Conservation (phyloP, 2,329 filamentous ascomycete genomes). For the Aspergillus latus region DNA sequence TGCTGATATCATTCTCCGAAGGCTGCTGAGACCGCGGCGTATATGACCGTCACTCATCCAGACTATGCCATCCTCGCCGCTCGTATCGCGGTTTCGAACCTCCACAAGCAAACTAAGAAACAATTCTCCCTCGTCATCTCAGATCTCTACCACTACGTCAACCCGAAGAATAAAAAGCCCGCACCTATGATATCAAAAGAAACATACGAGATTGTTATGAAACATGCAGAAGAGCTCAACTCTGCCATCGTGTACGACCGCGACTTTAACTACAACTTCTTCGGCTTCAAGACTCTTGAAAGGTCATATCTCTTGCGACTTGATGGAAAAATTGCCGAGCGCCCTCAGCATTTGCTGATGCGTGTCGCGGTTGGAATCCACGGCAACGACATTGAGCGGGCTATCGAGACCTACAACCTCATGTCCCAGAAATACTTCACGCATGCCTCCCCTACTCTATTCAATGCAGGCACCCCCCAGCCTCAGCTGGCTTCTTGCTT, state of each 20-base stretch:
- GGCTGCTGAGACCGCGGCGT: conserved; percentile 97
- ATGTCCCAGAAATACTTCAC: conserved; percentile 99
- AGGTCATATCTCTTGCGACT: conserved; percentile 95
- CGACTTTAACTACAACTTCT: conserved; percentile 99
- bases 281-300: conserved; percentile 98
- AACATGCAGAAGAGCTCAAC: conserved; percentile 94
- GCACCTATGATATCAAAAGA: conserved; percentile 94
- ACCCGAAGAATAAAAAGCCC: conserved; percentile 79
- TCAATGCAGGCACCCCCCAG: conserved; percentile 95
- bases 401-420: conserved; percentile 95
- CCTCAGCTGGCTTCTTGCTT: conserved; percentile 97
- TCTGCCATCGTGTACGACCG: conserved; percentile 98
- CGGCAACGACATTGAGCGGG: conserved; percentile 89
- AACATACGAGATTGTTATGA: conserved; percentile 91
- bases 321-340: conserved; percentile 92
- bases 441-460: conserved; percentile 94
- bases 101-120: conserved; percentile 99
- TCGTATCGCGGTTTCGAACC: conserved; percentile 97
- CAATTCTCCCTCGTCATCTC: conserved; percentile 95
- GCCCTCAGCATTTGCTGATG: conserved; percentile 99
- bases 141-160: conserved; percentile 93
- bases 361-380: conserved; percentile 96
- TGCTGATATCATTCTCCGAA: conserved; percentile 44
- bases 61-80: conserved; percentile 98
- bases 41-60: conserved; percentile 99